Base-by-base conservation (phyloP, 1,284 basidiomycete genomes). In the Puccinia hordei region DNA sequence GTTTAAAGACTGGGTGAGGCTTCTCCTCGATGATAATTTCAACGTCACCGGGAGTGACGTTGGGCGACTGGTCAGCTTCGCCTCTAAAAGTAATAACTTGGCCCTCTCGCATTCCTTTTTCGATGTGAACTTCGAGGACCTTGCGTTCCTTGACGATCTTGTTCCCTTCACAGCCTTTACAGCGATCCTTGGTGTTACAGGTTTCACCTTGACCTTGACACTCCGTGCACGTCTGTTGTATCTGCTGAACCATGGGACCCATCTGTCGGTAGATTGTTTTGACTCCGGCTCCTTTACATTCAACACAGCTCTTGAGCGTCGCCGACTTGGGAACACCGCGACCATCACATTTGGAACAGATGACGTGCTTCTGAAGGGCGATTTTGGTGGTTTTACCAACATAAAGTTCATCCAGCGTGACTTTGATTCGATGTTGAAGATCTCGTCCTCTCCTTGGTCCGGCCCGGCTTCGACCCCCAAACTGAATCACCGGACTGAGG, bases 191-290 rank as follows among this genome's bases (percentile, higher is more conserved):
- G 80, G 89, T 86, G 87, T 95, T 94, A 88, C 99, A 97, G 84
- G 93, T 89, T 87, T 99, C 96, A 83, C 97, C 97, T 30, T 90
- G 90, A 46, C 94, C 97, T 75, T 89, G 89, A 87, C 97, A 99
- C 46, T 98, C 95, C 85, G 92, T 91, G 88, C 97, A 99, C 73
- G 91, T 89, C 83, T 94, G 93, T 86, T 99, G 97, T 84, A 99
- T 93, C 87, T 99, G 97, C 87, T 99, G 97, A 84, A 99, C 94
- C 97, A 99, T 99, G 22, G 97, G 97, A 51, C 97, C 97, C 90
- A 97, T 92, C 87, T 98, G 96, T 82, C 97, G 92, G 81, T 98
- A 88, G 80, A 92, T 93, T 84, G 98, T 87, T 87, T 92, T 93
- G 88, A 97, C 88, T 86, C 97, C 97, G 84, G 94, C 93, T 83